These are phyloP conservation scores for Xylaria hypoxylon DNA, from an alignment of 2,329 filamentous ascomycete genomes.

Conservation along the genomic window DNA sequence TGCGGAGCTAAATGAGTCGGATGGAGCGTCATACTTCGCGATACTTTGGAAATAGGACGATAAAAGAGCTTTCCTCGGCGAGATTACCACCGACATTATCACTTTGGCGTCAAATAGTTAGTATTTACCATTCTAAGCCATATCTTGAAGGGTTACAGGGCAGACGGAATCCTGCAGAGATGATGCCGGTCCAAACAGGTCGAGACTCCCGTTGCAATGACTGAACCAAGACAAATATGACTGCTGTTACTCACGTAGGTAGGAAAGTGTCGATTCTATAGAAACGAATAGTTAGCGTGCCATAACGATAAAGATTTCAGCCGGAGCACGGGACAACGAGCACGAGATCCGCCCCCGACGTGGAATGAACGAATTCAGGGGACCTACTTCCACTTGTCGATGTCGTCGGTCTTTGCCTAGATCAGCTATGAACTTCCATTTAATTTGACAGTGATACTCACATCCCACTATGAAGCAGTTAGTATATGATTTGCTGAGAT, in stretches of 20 bases:
- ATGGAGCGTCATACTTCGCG: constrained; percentile 79
- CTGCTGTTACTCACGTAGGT: constrained; percentile 60
- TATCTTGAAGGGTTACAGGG: neutral
- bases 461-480: constrained; percentile 38
- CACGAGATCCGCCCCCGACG: neutral
- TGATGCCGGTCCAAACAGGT: neutral
- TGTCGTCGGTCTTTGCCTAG: constrained; percentile 90
- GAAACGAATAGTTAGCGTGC: constrained; percentile 21
- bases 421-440: constrained; percentile 19
- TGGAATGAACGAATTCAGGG: neutral
- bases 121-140: neutral
- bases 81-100: constrained; percentile 90
- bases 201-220: neutral
- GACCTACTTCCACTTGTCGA: constrained; percentile 87
- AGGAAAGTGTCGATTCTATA: constrained; percentile 75
- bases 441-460: constrained; percentile 25
- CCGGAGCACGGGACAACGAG: constrained; percentile 81
- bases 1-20: neutral
- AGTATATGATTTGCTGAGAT: constrained; percentile 18
- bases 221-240: neutral
- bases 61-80: constrained; percentile 91
- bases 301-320: neutral
- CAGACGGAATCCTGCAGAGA: neutral
- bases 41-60: constrained; percentile 89
- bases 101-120: constrained; percentile 24